These are phyloP conservation scores for Colletotrichum sp. DNA, from an alignment of 2,329 filamentous ascomycete genomes.

Conservation along the genomic window DNA sequence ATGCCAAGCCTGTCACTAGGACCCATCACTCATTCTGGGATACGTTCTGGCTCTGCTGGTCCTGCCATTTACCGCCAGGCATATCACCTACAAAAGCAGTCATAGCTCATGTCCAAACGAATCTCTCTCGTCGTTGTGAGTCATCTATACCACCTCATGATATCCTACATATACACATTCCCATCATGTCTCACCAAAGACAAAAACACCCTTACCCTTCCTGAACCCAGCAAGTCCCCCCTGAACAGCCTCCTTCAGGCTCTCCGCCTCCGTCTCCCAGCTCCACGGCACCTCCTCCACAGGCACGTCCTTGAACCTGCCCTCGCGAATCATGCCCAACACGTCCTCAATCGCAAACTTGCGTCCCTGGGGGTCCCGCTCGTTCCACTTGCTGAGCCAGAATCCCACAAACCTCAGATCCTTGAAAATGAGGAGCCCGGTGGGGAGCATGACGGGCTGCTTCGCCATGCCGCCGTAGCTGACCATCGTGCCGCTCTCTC, in stretches of 20 bases:
- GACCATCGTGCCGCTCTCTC: constrained; percentile 75
- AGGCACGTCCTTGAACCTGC: constrained; percentile 83
- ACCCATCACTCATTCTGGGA: no score
- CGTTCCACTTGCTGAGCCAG: constrained; percentile 92
- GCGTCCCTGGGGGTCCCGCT: constrained; percentile 75
- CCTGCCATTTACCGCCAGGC: neutral
- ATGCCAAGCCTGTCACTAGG: neutral
- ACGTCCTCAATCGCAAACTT: constrained; percentile 84
- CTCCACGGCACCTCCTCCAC: constrained; percentile 84
- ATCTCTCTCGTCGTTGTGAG: neutral
- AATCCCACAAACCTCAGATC: constrained; percentile 89
- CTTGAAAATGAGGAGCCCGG: constrained; percentile 91
- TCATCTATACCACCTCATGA: neutral
- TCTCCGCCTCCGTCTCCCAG: constrained; percentile 76
- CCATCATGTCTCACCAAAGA: constrained; percentile 69
- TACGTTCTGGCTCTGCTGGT: no score
- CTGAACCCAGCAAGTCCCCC: constrained; percentile 85
- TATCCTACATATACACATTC: neutral
- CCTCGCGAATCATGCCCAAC: constrained; percentile 73
- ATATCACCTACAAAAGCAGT: neutral
- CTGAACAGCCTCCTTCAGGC: constrained; percentile 76
- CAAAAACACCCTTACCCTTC: constrained; percentile 87
- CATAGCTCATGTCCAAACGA: neutral
- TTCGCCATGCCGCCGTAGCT: constrained; percentile 97
- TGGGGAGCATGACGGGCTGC: constrained; percentile 81